A percentile compares a stretch with the other conserved stretches of the same genome.
Evolutionary conservation across 2,329 filamentous ascomycete species (phyloP).

Genomic region (Hymenotorrendiella dingleyae): DNA sequence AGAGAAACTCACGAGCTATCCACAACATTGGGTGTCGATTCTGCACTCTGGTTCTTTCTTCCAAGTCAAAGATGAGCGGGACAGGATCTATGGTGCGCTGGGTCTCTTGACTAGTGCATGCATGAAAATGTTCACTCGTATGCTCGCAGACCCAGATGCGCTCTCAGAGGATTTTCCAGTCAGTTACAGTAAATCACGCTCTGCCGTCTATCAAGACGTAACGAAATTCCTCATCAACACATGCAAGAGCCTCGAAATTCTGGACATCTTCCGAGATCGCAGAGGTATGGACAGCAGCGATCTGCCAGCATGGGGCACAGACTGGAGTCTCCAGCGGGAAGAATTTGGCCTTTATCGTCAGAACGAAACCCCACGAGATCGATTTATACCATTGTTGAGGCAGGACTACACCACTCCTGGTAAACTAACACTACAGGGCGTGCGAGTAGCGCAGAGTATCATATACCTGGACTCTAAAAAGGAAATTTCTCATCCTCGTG

Average conservation of each 20-base stretch:
- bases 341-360: not conserved
- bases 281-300: not conserved
- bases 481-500: constrained; percentile 1
- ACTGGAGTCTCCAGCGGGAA: not conserved
- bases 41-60: constrained; percentile 1
- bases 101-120: constrained; percentile 5
- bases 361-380: not conserved
- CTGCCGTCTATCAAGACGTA: constrained; percentile 1
- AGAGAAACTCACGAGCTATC: not conserved
- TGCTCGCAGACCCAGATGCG: not conserved
- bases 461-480: not conserved
- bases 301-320: constrained; percentile 3
- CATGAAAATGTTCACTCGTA: constrained; percentile 1
- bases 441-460: not conserved
- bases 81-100: constrained; percentile 5
- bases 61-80: constrained; percentile 3
- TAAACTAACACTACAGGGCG: not conserved
- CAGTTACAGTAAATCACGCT: not conserved
- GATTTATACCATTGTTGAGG: not conserved
- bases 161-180: not conserved
- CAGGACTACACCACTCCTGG: not conserved
- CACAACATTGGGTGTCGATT: not conserved
- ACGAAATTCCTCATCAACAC: constrained; percentile 5
- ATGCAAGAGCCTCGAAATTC: not conserved
- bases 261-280: constrained; percentile 2